Conservation (phyloP, 192 early-diverging fungal species). For the Coemansia sp. region DNA sequence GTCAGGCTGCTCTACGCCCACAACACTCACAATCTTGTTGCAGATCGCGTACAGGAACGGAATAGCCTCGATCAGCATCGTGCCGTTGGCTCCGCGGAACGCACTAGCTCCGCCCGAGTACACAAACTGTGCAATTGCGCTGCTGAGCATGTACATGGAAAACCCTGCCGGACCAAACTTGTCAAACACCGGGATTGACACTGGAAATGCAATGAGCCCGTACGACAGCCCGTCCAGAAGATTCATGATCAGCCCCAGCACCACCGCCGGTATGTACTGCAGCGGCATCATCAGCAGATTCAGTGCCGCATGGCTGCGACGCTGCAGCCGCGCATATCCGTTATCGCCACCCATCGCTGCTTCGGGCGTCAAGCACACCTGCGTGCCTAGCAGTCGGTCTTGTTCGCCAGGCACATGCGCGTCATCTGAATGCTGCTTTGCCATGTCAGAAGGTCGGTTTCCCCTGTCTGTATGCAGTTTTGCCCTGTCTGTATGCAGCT, state of each 20-base stretch:
- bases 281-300: constrained; percentile 53
- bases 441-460: too few relatives aligned
- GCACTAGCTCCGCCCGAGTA: constrained; percentile 80
- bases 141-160: constrained; percentile 92
- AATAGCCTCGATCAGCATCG: constrained; percentile 86
- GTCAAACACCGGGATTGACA: constrained; percentile 67
- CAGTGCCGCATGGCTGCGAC: constrained; percentile 16
- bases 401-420: constrained; percentile 12
- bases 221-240: constrained; percentile 89
- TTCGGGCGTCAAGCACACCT: constrained; percentile 7
- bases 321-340: constrained; percentile 22
- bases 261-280: constrained; percentile 81
- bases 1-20: constrained; percentile 62
- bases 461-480: not conserved
- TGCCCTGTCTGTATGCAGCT: constrained; percentile 1
- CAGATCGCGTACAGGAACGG: constrained; percentile 87
- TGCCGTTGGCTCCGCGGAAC: constrained; percentile 90
- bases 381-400: constrained; percentile 10
- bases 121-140: constrained; percentile 68
- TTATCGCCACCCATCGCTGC: constrained; percentile 9
- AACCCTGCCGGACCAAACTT: constrained; percentile 82
- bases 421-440: constrained; percentile 7
- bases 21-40: constrained; percentile 60
- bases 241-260: constrained; percentile 88
- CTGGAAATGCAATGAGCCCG: constrained; percentile 91